Evolutionary conservation across 108 stramenopile species (phyloP).

Genomic region (Nannochloropsis salina): DNA sequence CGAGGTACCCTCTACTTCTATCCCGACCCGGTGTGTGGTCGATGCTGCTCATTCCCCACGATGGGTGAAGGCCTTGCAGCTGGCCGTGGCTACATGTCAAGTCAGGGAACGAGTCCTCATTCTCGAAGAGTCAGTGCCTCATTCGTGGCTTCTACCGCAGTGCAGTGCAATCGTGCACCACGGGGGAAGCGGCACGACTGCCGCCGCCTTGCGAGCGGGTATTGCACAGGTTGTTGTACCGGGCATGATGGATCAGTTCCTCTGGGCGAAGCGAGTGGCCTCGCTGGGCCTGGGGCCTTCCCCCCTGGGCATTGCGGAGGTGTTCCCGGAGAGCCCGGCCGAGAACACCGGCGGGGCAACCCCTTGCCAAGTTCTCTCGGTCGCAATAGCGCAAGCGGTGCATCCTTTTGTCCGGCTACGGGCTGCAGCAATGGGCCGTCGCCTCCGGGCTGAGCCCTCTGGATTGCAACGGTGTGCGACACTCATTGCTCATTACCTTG

Average conservation of each 20-base stretch:
- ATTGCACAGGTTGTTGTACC: background rate
- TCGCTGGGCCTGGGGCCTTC: background rate
- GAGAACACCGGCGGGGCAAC: background rate
- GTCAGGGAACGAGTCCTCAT: constrained; percentile 6
- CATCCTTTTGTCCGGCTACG: background rate
- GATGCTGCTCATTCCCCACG: background rate
- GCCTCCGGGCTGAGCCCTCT: background rate
- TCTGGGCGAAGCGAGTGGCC: background rate
- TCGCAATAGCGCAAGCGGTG: background rate
- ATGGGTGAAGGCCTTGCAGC: background rate
- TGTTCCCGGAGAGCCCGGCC: background rate
- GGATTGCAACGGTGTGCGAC: background rate
- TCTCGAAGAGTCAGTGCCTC: constrained; percentile 4
- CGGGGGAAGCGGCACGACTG: background rate
- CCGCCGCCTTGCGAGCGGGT: background rate
- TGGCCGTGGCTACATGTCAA: background rate
- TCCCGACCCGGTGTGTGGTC: background rate
- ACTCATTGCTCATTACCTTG: background rate
- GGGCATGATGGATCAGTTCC: background rate
- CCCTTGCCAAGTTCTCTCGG: background rate
- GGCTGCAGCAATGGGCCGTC: background rate
- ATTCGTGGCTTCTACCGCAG: background rate
- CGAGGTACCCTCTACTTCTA: background rate
- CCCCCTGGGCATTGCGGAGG: background rate
- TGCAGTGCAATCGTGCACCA: constrained; percentile 5